Conservation (phyloP, 1,284 basidiomycete species). For the Trichosporon inkin region DNA sequence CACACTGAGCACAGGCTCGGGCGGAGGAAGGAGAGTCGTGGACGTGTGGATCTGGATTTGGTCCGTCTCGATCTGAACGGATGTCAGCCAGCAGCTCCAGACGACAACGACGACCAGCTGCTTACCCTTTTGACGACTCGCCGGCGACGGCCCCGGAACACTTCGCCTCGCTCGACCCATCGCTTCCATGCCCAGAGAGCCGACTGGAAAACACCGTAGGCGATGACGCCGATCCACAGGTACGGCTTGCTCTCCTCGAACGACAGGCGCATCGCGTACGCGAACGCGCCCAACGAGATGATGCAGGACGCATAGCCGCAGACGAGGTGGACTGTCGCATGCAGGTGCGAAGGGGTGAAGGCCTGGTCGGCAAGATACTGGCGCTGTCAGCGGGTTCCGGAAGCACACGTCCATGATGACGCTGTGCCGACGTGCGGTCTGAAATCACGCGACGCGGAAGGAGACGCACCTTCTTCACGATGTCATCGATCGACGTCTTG, state of each 20-base stretch:
- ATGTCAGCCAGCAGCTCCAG: not conserved
- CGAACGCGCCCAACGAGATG: conserved; percentile 69
- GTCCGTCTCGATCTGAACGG: conserved; percentile 46
- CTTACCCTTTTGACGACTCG: conserved; percentile 49
- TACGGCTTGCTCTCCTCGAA: conserved; percentile 78
- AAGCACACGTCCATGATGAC: not conserved
- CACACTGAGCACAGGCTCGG: conserved; percentile 29
- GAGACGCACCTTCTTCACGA: conserved; percentile 71
- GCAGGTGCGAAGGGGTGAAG: conserved; percentile 77
- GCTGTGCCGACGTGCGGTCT: not conserved
- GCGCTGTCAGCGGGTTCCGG: conserved; percentile 4
- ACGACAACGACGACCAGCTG: not conserved
- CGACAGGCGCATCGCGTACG: conserved; percentile 70
- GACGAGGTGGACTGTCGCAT: conserved; percentile 76
- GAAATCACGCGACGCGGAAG: not conserved
- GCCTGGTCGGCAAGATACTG: conserved; percentile 73
- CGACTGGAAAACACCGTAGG: conserved; percentile 37
- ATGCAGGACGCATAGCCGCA: conserved; percentile 79
- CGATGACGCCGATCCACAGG: conserved; percentile 69
- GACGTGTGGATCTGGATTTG: conserved; percentile 41
- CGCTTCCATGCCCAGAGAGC: conserved; percentile 46
- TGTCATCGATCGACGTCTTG: conserved; percentile 86
- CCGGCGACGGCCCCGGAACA: conserved; percentile 47
- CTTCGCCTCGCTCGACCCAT: conserved; percentile 46
- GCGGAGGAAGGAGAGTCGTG: conserved; percentile 35